Evolutionary conservation across 108 stramenopile species (phyloP), one percentile per base, ranked within the genome.

Genomic region (Cyclotella atomus): DNA sequence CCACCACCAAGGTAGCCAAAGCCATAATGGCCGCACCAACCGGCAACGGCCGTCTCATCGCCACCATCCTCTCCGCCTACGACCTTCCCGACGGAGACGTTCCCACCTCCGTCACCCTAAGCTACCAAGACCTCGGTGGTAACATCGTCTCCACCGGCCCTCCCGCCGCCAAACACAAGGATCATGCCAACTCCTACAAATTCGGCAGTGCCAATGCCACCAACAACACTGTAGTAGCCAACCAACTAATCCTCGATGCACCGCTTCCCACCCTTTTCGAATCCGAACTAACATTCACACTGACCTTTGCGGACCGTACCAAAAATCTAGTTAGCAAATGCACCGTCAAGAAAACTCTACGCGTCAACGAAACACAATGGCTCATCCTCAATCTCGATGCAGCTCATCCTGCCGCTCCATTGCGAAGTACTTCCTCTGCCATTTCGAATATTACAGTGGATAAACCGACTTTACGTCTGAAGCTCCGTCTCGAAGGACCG

Each of bases 401-500:
- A 23, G 27, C 36, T 41, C 60, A 19, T 14, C 16, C 23, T 33
- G 43, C 12, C 53, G 46, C 25, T 20, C 24, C 15, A 34, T 27
- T 27, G n/a, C 66, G 23, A 38, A 52, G 15, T 16, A 36, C 72
- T 17, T 27, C 38, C 32, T 71, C 71, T 16, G 25, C 64, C 49
- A 59, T 50, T 14, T 67, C 71, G 6, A 67, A 36, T 75, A 65
- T 46, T 59, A 59, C 30, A 65, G 68, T 56, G 4, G 62, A 79
- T 15, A 83, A 81, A 33, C 92, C 93, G 2, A 91, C 93, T 3
- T 53, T 94, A 14, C 93, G 93, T 20, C 68, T 94, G 57, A 86
- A 88, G 61, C 34, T 94, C 20, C 71, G 63, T 2, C 68, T 94
- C 45, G 70, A 66, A 25, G 91, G 88, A 24, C 93, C 93, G 1